Evolutionary conservation across 345 rosid genomes (phyloP).

Genomic region (Brassica napus): DNA sequence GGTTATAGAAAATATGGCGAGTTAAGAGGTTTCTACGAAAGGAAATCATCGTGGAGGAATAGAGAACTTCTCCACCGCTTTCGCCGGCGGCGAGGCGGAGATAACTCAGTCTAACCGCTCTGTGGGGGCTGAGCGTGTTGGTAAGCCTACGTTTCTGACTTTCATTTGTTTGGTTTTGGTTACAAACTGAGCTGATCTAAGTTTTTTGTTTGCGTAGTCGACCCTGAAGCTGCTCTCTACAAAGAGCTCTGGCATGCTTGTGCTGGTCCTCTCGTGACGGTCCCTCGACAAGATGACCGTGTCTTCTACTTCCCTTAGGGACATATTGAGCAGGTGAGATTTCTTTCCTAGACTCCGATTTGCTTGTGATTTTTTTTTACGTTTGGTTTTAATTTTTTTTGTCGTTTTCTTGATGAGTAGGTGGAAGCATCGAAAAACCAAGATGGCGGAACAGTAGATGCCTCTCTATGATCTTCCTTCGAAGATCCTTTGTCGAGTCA

Average conservation of each 20-base stretch:
- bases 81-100: conserved; percentile 39
- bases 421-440: conserved; percentile 85
- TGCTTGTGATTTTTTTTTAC: conserved; percentile 20
- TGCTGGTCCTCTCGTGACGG: conserved; percentile 86
- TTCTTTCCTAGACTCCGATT: not conserved
- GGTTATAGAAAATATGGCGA: conserved; percentile 31
- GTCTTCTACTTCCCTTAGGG: conserved; percentile 91
- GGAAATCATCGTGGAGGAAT: too few relatives aligned
- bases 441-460: conserved; percentile 71
- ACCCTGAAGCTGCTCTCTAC: conserved; percentile 67
- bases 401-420: conserved; percentile 39
- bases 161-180: not conserved
- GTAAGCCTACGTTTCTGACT: conserved; percentile 12
- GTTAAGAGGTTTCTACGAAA: conserved; percentile 40
- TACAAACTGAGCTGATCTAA: not conserved
- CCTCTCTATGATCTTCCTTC: conserved; percentile 41
- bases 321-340: conserved; percentile 83
- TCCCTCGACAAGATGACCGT: conserved; percentile 69
- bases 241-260: conserved; percentile 93
- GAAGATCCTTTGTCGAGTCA: conserved; percentile 66
- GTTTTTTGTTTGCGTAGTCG: conserved; percentile 23
- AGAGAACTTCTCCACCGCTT: too few relatives aligned
- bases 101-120: conserved; percentile 36
- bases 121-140: not conserved
- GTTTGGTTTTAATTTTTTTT: not conserved